phyloP scores from a whole-genome alignment of 2,329 filamentous ascomycete species.

The Gnomoniopsis sp. region DNA sequence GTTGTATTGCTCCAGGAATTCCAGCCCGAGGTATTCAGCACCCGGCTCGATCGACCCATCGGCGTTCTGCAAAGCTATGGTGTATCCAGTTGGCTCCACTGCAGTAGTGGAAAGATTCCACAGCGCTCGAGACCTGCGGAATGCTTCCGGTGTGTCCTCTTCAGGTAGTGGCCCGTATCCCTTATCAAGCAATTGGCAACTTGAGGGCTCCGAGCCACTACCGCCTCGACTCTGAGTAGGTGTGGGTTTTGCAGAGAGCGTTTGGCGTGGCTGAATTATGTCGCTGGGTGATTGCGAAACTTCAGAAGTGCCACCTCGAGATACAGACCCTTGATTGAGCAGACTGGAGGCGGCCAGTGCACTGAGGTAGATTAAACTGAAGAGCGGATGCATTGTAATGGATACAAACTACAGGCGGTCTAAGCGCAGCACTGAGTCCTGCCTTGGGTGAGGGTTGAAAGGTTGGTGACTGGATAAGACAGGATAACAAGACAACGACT shows the following conservation, averaged over 20 bases:
- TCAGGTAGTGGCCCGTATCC: not conserved
- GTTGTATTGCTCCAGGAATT: slow-evolving; percentile 7
- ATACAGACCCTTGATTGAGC: not conserved
- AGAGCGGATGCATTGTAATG: not conserved
- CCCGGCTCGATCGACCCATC: not conserved
- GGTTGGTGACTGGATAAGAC: too few relatives aligned
- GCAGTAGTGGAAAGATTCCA: not conserved
- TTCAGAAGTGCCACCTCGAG: not conserved
- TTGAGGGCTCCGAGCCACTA: not conserved
- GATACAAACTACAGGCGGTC: not conserved
- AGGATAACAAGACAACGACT: too few relatives aligned
- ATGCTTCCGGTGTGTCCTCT: not conserved
- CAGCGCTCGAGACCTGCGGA: not conserved
- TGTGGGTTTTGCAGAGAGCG: not conserved
- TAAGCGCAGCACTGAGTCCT: not conserved
- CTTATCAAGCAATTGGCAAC: not conserved
- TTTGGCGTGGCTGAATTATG: not conserved
- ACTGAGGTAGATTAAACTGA: not conserved
- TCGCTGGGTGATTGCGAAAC: too few relatives aligned
- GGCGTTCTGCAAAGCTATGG: not conserved
- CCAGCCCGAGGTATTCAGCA: not conserved
- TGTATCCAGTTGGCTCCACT: not conserved
- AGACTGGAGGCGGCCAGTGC: not conserved
- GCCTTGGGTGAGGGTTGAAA: too few relatives aligned
- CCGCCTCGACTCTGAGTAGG: not conserved